Base-by-base conservation (phyloP, 1,284 basidiomycete genomes). In the Albatrellus sp. region DNA sequence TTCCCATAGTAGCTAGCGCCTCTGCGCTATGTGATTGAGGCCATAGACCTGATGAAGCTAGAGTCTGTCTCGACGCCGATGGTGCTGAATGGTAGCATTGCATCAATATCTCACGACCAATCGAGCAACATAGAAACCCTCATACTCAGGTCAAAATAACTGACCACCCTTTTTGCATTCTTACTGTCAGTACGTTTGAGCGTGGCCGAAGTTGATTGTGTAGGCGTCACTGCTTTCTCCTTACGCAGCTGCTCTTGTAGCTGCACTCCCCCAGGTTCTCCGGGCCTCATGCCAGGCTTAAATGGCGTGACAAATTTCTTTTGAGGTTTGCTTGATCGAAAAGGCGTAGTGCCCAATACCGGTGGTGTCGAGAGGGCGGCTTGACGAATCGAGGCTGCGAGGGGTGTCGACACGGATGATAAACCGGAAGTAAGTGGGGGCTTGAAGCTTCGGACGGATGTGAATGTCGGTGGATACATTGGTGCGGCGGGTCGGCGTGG, bases 221-320 rank as follows among this genome's bases (percentile, higher is more conserved):
- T 32, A 4, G 31, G 12, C 34, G 31, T 30, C 17, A 30, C 41
- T 3, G 16, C 40, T 19, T 16, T 37, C 16, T 51, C 50, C 31
- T 41, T 12, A 1, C 44, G 37, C 6, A 40, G 10, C n/a, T 52
- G 53, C 42, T 50, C 52, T 43, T 58, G 59, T 16, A 70, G 54
- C 49, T 54, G 53, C n/a, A 50, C 43, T 28, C 67, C 57, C 4
- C 71, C 73, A 10, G 67, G 61, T 49, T 76, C 69, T n/a, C 73
- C 72, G 16, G 75, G 77, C 37, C 62, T 64, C 63, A 74, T 65
- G 2, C 71, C 73, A 5, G 60, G 48, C 57, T 85, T 88, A 60
- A 87, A 87, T 0, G 84, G 84, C 0, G 82, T 85, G 1, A 70
- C 58, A 52, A 88, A 88, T 42, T 62, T 67, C 17, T 43, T 57